These are phyloP conservation scores for Cynanchum wilfordii DNA, from an alignment of 257 asterid genomes.

Conservation along the genomic window DNA sequence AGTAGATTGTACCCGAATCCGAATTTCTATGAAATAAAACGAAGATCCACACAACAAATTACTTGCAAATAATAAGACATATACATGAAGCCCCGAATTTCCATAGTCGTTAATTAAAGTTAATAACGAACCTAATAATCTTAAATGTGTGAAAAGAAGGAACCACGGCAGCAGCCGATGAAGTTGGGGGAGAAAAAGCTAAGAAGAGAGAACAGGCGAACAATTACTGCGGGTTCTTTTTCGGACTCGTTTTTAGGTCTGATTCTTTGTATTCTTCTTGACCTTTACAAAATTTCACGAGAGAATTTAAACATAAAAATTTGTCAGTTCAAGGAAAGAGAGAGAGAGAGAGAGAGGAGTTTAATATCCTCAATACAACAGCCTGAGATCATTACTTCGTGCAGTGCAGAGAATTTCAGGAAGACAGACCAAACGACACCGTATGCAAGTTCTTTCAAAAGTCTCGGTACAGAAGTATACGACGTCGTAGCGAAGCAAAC, in stretches of 20 bases:
- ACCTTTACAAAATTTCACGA: neutral
- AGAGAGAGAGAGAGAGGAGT: neutral
- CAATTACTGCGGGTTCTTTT: neutral
- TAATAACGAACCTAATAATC: neutral
- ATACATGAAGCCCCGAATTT: neutral
- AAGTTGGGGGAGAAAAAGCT: neutral
- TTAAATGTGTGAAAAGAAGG: neutral
- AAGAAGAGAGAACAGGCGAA: neutral
- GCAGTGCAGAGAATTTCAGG: slow-evolving; percentile 13
- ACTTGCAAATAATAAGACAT: neutral
- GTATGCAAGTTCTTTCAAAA: neutral
- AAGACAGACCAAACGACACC: slow-evolving; percentile 16
- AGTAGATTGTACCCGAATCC: neutral
- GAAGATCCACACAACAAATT: neutral
- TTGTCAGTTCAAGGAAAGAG: neutral
- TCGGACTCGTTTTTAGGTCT: neutral
- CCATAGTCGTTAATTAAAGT: neutral
- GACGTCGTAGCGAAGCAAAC: neutral
- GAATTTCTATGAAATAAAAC: neutral
- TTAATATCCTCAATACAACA: neutral
- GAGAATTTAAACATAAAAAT: neutral
- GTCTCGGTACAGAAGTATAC: neutral
- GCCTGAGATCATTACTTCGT: neutral
- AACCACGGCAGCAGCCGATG: neutral
- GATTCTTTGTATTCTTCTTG: neutral